phyloP scores from a whole-genome alignment of 2,329 filamentous ascomycete genomes.

The Penicillium sp. region DNA sequence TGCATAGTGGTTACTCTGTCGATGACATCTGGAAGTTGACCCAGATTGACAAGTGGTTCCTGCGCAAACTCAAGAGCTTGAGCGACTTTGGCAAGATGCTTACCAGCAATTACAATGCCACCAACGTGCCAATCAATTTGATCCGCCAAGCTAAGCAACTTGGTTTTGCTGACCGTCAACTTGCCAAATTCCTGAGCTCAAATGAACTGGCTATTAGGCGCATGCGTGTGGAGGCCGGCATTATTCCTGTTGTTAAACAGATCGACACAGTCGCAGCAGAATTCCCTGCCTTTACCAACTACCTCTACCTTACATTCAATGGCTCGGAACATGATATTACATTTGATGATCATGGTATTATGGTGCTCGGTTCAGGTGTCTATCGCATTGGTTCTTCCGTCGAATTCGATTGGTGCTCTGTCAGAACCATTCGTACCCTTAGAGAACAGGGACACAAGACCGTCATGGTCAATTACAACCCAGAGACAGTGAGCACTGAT shows the following conservation, averaged over 20 bases:
- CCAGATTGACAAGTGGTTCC: constrained; percentile 98
- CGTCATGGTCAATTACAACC: constrained; percentile 93
- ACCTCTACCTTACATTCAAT: constrained; percentile 95
- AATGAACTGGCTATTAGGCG: constrained; percentile 88
- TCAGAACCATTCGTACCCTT: constrained; percentile 86
- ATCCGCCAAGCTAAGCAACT: constrained; percentile 85
- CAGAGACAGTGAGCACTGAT: constrained; percentile 84
- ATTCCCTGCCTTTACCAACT: constrained; percentile 92
- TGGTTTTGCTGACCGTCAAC: constrained; percentile 88
- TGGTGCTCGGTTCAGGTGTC: constrained; percentile 93
- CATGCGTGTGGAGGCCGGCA: constrained; percentile 76
- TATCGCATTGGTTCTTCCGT: constrained; percentile 97
- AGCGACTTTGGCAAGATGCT: constrained; percentile 84
- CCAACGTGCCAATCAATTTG: constrained; percentile 60
- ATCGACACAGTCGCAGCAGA: constrained; percentile 98
- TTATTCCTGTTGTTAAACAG: constrained; percentile 90
- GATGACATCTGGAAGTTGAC: constrained; percentile 98
- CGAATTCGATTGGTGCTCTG: constrained; percentile 99
- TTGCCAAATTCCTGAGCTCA: constrained; percentile 90
- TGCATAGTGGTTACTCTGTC: constrained; percentile 88
- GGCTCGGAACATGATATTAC: constrained; percentile 76
- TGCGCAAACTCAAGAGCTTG: constrained; percentile 83
- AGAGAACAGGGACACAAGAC: constrained; percentile 84
- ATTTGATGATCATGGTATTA: constrained; percentile 87
- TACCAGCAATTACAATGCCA: constrained; percentile 61